These are phyloP conservation scores for Pezizomycotina sp. DNA, from an alignment of 2,329 filamentous ascomycete genomes.

Conservation along the genomic window DNA sequence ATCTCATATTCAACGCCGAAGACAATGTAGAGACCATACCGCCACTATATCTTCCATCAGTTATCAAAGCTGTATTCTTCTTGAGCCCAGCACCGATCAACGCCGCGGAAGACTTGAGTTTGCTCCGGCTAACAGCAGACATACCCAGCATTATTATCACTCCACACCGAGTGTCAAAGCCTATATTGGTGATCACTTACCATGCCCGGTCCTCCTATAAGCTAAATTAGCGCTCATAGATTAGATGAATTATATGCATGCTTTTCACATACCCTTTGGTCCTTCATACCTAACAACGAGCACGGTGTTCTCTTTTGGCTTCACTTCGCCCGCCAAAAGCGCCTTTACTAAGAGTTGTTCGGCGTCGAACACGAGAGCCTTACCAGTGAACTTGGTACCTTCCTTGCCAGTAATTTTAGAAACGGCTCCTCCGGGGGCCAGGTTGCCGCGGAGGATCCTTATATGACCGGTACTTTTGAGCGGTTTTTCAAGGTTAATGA, in stretches of 20 bases:
- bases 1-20: neutral
- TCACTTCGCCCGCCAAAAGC: slow-evolving; percentile 52
- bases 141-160: slow-evolving; percentile 8
- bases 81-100: slow-evolving; percentile 76
- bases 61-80: slow-evolving; percentile 76
- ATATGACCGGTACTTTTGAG: slow-evolving; percentile 80
- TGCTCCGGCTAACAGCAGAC: slow-evolving; percentile 53
- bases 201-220: slow-evolving; percentile 89
- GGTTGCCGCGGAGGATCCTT: slow-evolving; percentile 71
- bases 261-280: too few species aligned
- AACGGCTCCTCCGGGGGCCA: slow-evolving; percentile 76
- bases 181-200: slow-evolving; percentile 19
- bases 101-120: slow-evolving; percentile 67
- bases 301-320: slow-evolving; percentile 64
- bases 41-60: slow-evolving; percentile 77
- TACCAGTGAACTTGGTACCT: slow-evolving; percentile 63
- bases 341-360: slow-evolving; percentile 64
- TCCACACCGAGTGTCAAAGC: slow-evolving; percentile 4
- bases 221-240: too few species aligned
- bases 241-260: too few species aligned
- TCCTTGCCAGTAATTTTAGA: slow-evolving; percentile 97
- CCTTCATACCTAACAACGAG: slow-evolving; percentile 87
- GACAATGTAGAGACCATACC: slow-evolving; percentile 36
- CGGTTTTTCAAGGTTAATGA: slow-evolving; percentile 71
- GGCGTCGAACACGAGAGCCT: slow-evolving; percentile 71